Conservation (phyloP, 2,329 filamentous ascomycete species). For the Fusarium algeriense region DNA sequence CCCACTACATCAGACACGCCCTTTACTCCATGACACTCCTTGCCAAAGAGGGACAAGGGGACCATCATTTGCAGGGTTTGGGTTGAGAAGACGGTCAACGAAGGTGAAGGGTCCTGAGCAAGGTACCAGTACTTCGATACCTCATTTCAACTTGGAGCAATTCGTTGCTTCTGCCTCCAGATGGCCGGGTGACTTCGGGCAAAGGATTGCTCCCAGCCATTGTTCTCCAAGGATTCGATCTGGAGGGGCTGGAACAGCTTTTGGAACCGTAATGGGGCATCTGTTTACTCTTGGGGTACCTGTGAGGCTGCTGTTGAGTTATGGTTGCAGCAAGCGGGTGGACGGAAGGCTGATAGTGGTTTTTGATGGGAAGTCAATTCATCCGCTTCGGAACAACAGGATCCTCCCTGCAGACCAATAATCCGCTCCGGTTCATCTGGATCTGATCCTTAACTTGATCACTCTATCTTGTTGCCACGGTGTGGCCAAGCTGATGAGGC, state of each 20-base stretch:
- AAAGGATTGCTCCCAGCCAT: conserved; percentile 20
- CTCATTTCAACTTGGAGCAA: background rate
- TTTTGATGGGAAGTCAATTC: conserved; percentile 46
- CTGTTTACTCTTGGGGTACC: conserved; percentile 16
- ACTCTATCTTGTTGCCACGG: conserved; percentile 36
- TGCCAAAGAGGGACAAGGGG: conserved; percentile 34
- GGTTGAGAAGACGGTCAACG: conserved; percentile 40
- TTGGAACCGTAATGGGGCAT: conserved; percentile 23
- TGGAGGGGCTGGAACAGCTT: conserved; percentile 33
- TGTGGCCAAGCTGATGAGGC: conserved; percentile 23
- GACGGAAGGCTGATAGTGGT: conserved; percentile 42
- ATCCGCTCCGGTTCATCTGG: conserved; percentile 7
- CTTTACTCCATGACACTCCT: conserved; percentile 42
- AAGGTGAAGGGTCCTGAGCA: conserved; percentile 36
- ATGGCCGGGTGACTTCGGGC: conserved; percentile 46
- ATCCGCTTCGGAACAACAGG: conserved; percentile 34
- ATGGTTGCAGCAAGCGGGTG: conserved; percentile 41
- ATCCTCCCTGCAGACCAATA: conserved; percentile 27
- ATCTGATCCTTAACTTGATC: conserved; percentile 21
- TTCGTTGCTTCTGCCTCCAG: conserved; percentile 10
- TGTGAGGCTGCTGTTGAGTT: conserved; percentile 48
- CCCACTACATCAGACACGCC: conserved; percentile 43
- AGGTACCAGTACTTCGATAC: conserved; percentile 43
- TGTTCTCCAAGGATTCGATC: conserved; percentile 8
- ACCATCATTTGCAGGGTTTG: conserved; percentile 36